Evolutionary conservation across 2,329 filamentous ascomycete genomes (phyloP).

Genomic region (Fusarium mexicanum): DNA sequence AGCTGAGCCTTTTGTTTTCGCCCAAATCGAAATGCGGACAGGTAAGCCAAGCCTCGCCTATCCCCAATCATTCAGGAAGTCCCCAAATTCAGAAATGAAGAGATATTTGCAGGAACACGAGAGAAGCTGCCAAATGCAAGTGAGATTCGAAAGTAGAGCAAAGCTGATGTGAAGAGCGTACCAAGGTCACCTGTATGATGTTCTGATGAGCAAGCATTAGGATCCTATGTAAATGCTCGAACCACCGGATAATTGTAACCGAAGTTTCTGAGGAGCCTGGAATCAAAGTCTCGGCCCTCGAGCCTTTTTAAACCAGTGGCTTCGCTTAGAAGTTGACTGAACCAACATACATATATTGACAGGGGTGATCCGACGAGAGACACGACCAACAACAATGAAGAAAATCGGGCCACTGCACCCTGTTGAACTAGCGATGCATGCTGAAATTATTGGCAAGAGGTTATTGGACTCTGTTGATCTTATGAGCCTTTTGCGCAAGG

Average conservation of each 20-base stretch:
- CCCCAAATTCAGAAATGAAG: not conserved
- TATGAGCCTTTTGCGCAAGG: not conserved
- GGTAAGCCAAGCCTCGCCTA: not conserved
- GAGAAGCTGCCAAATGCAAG: not conserved
- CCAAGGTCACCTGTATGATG: not conserved
- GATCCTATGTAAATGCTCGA: not conserved
- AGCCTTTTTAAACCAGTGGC: rapidly evolving
- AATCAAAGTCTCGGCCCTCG: not conserved
- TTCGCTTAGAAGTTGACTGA: not conserved
- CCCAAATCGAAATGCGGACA: not conserved
- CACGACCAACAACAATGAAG: not conserved
- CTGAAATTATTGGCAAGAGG: not conserved
- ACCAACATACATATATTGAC: not conserved
- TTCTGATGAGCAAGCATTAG: not conserved
- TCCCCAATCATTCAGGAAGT: not conserved
- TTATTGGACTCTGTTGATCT: not conserved
- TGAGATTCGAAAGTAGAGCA: not conserved
- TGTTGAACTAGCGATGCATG: not conserved
- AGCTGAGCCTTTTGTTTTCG: rapidly evolving
- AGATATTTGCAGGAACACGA: not conserved
- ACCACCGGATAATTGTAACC: not conserved
- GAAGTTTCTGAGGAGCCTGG: rapidly evolving
- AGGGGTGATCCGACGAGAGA: not conserved
- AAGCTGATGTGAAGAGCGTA: not conserved
- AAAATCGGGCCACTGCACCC: not conserved